Base-by-base conservation (phyloP, 805 yeast genomes). In the Metschnikowia baotianmanensis region DNA sequence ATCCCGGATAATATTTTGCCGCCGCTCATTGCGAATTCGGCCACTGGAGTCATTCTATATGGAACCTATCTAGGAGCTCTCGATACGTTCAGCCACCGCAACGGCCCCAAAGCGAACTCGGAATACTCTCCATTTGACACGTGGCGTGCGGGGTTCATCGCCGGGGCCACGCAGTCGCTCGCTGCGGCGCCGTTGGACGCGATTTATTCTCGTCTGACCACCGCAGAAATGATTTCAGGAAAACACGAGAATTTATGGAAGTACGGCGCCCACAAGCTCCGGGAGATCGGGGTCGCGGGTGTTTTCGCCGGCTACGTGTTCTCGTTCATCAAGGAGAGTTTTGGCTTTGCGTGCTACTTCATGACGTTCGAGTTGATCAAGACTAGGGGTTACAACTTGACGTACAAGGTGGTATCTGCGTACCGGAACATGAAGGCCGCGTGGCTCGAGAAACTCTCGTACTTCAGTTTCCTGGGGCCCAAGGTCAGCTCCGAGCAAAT, bases 181-280 rank as follows among this genome's bases (percentile, higher is more conserved):
- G 90, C 87, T 0, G 96, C 96, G 2, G 91, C 96, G 1, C 98
- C 98, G 0, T 72, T 91, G 4, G 97, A 91, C 62, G 96, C 97
- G 6, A 79, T 91, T 3, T 85, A 83, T 55, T 78, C 95, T 1
- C 72, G 97, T 50, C 86, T 90, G 48, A 74, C 81, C 1, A 82
- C 87, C 5, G 77, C 83, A 10, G 96, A 88, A 50, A 64, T 90
- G 38, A 62, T 87, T 12, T 73, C 76, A 38, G 85, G 88, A 6
- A 54, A 74, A 23, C 82, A 85, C 60, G 76, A 76, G 43, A 83
- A 83, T 43, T 59, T 90, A 42, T 87, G 96, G 95, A 63, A 64
- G 19, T 91, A 87, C 61, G 89, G 91, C 0, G 58, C 74, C 20
- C 71, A 72, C 36, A 87, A 87, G 55, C 64, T 89, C 38, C 67